Evolutionary conservation across 2,329 filamentous ascomycete genomes (phyloP).

Genomic region (Colletotrichum sp.): DNA sequence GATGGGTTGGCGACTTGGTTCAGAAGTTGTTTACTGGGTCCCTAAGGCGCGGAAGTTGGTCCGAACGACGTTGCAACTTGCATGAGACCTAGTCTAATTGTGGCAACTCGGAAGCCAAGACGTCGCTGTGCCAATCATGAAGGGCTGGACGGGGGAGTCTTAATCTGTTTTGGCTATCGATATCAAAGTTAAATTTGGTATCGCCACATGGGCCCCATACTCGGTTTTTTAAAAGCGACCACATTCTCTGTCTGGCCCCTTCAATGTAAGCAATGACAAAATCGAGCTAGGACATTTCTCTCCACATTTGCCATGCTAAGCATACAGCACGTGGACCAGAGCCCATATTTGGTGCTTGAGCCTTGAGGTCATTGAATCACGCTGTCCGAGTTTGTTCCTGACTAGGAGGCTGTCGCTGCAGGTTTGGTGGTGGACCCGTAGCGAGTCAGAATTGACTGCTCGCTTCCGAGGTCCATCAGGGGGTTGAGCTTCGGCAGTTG

Average conservation of each 20-base stretch:
- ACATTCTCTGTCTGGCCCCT: background rate
- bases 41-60: background rate
- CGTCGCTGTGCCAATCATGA: background rate
- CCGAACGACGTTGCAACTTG: background rate
- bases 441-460: background rate
- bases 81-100: background rate
- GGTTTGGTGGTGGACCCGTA: background rate
- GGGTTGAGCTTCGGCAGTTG: background rate
- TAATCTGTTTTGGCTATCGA: conserved; percentile 5
- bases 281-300: background rate
- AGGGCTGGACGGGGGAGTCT: background rate
- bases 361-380: background rate
- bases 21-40: background rate
- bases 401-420: background rate
- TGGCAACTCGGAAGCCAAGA: background rate
- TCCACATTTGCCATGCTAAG: background rate
- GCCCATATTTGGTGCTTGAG: background rate
- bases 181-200: conserved; percentile 8
- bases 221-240: background rate
- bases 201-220: background rate
- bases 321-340: background rate
- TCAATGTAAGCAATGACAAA: conserved; percentile 1
- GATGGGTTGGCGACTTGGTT: background rate
- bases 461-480: background rate
- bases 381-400: background rate